Evolutionary conservation across 75 land plant species (phyloP).

Genomic region (Cunninghamia lanceolata): DNA sequence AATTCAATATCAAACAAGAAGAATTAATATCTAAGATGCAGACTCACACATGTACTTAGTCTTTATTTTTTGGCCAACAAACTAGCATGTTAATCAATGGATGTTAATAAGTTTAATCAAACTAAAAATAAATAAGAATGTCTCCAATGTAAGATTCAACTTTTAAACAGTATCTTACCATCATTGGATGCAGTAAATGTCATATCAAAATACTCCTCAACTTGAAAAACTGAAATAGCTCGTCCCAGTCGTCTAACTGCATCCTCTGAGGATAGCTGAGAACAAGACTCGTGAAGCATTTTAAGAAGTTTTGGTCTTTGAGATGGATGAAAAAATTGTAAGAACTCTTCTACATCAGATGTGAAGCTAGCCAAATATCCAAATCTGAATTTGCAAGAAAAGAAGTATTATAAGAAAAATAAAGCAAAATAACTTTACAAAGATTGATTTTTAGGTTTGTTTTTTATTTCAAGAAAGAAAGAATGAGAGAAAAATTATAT

Average conservation of each 20-base stretch:
- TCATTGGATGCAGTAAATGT: constrained; percentile 19
- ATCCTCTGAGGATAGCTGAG: constrained; percentile 17
- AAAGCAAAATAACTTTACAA: not conserved
- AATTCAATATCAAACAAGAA: not conserved
- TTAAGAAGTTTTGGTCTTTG: constrained; percentile 30
- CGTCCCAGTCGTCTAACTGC: constrained; percentile 48
- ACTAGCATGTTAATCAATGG: not conserved
- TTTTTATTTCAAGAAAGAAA: not conserved
- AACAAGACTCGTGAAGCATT: constrained; percentile 19
- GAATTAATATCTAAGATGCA: not conserved
- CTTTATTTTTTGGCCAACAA: not conserved
- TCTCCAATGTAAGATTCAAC: not conserved
- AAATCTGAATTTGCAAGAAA: constrained; percentile 51
- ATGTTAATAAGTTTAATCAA: not conserved
- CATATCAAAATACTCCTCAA: constrained; percentile 51
- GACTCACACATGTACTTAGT: not conserved
- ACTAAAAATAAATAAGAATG: not conserved
- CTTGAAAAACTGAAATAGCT: constrained; percentile 58
- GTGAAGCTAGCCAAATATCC: constrained; percentile 81
- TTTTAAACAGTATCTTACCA: constrained; percentile 27
- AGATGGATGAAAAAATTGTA: constrained; percentile 25
- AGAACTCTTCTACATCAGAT: constrained; percentile 65
- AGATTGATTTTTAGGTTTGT: not conserved
- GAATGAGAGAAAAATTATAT: not conserved
- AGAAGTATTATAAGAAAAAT: not conserved